These are phyloP conservation scores for Cornus controversa DNA, from an alignment of 148 eudicot species.

Conservation along the genomic window DNA sequence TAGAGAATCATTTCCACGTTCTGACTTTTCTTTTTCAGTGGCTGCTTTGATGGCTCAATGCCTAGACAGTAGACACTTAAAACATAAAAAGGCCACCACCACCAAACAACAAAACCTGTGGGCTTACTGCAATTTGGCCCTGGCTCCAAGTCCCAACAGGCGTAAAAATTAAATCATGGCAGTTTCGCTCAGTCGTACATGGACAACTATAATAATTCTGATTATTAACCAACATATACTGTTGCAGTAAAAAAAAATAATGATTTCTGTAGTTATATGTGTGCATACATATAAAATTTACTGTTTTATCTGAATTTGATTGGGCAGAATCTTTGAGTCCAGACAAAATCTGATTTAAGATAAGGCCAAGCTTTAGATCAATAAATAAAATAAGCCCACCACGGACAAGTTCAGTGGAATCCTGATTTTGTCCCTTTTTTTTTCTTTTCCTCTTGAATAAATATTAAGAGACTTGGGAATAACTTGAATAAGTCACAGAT, in stretches of 20 bases:
- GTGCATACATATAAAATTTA: too few relatives aligned
- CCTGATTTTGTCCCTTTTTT: conserved; percentile 4
- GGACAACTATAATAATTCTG: neutral
- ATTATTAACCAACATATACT: neutral
- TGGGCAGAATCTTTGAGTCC: conserved; percentile 8
- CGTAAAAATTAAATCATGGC: neutral
- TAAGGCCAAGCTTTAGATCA: conserved; percentile 1
- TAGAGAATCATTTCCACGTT: too few relatives aligned
- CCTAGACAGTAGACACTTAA: neutral
- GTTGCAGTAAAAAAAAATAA: neutral
- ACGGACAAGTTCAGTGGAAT: neutral
- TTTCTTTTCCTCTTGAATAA: neutral
- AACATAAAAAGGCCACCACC: neutral
- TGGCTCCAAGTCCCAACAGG: too few relatives aligned
- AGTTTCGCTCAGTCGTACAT: too few relatives aligned
- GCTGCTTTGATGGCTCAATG: neutral
- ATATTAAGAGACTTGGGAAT: neutral
- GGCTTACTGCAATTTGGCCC: too few relatives aligned
- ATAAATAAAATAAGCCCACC: neutral
- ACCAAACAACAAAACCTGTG: neutral
- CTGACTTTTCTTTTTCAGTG: neutral
- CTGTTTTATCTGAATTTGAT: neutral
- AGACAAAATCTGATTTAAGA: neutral
- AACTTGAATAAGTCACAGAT: conserved; percentile 4
- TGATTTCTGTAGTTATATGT: neutral